These are phyloP conservation scores for Pugionium cornutum DNA, from an alignment of 345 rosid species.

Conservation along the genomic window DNA sequence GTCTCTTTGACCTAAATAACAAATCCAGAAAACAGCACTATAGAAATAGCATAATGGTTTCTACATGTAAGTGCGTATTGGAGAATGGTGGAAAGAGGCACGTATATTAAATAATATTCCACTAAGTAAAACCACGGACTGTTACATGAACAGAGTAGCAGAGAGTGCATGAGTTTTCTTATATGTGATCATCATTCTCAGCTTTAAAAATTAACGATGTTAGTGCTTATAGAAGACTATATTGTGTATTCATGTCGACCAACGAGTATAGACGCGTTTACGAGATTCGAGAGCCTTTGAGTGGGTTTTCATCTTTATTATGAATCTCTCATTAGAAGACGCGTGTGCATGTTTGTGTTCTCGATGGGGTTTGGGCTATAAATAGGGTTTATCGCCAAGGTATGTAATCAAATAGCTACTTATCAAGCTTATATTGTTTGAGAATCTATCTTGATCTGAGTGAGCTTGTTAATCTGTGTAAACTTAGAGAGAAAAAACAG, in stretches of 20 bases:
- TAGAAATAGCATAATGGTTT: conserved; percentile 26
- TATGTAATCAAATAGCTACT: conserved; percentile 22
- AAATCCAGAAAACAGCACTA: background rate
- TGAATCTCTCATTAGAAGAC: conserved; percentile 13
- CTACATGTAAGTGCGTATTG: conserved; percentile 25
- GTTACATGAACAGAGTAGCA: conserved; percentile 12
- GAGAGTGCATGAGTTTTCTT: conserved; percentile 15
- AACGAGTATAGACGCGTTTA: conserved; percentile 33
- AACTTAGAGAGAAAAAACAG: background rate
- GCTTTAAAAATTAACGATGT: conserved; percentile 8
- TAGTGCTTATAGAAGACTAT: conserved; percentile 35
- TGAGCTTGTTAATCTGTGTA: conserved; percentile 14
- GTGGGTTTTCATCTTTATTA: conserved; percentile 24
- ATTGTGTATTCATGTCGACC: conserved; percentile 37
- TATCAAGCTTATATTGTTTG: conserved; percentile 18
- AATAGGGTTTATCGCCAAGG: conserved; percentile 10
- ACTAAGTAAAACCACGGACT: conserved; percentile 24
- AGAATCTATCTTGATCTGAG: conserved; percentile 12
- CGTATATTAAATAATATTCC: conserved; percentile 22
- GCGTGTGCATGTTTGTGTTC: background rate
- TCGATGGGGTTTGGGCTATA: conserved; percentile 25
- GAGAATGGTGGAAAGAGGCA: conserved; percentile 22
- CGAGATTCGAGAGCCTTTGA: background rate
- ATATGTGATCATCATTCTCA: conserved; percentile 27
- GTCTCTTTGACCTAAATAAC: conserved; percentile 12